Percentiles rank a stretch among this genome's conserved stretches.
These are phyloP conservation scores for Auriscalpium orientale DNA, from an alignment of 768 basidiomycete genomes.

Conservation along the genomic window DNA sequence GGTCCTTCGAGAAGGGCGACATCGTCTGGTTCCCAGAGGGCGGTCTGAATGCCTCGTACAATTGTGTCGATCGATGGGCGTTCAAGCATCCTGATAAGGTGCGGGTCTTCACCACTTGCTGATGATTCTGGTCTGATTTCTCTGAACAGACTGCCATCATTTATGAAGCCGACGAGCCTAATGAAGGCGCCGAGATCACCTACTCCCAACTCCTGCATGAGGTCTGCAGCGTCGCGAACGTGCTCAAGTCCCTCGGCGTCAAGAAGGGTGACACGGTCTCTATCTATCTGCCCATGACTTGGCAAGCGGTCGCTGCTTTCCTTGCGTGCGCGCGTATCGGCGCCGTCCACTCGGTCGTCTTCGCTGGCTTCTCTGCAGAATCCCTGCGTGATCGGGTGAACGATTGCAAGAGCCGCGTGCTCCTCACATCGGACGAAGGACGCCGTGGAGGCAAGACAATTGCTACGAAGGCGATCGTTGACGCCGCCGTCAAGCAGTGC, in stretches of 20 bases:
- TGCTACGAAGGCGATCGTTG: conserved; percentile 90
- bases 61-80: conserved; percentile 96
- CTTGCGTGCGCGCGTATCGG: conserved; percentile 97
- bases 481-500: conserved; percentile 80
- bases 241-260: conserved; percentile 81
- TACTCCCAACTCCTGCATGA: conserved; percentile 86
- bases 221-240: conserved; percentile 85
- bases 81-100: conserved; percentile 82
- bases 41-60: conserved; percentile 87
- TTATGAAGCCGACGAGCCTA: conserved; percentile 96
- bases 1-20: conserved; percentile 78
- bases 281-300: conserved; percentile 90
- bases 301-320: conserved; percentile 95
- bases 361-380: conserved; percentile 95
- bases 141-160: conserved; percentile 77
- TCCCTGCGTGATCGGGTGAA: conserved; percentile 86
- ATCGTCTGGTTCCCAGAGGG: conserved; percentile 97
- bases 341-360: conserved; percentile 94
- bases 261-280: conserved; percentile 94
- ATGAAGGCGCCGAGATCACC: conserved; percentile 64
- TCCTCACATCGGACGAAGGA: conserved; percentile 95
- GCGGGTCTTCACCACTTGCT: conserved; percentile 2
- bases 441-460: conserved; percentile 90
- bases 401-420: conserved; percentile 84
- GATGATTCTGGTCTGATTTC: neutral